Conservation (phyloP, 169 alveolate species). For the Fabrea salina region DNA sequence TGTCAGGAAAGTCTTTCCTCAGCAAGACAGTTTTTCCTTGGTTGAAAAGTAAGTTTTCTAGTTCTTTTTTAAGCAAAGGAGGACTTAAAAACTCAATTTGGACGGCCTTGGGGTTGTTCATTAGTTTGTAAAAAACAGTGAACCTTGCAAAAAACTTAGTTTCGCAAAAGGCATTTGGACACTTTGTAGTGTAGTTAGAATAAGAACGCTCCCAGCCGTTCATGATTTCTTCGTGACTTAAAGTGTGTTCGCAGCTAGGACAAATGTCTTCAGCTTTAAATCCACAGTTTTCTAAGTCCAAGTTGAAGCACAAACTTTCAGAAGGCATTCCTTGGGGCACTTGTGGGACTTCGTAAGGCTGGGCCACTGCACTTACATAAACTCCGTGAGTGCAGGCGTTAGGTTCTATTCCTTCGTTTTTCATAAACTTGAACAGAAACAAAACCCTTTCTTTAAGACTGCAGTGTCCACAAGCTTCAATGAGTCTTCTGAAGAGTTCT, state of each 20-base stretch:
- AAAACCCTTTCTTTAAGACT: conserved; percentile 46
- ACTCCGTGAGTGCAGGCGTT: conserved; percentile 55
- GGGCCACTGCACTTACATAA: conserved; percentile 43
- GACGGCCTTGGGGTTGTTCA: background rate
- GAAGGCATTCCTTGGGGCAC: background rate
- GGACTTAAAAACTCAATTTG: conserved; percentile 24
- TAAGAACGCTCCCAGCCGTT: conserved; percentile 29
- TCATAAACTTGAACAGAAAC: conserved; percentile 48
- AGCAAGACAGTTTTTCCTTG: conserved; percentile 7
- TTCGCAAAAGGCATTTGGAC: conserved; percentile 7
- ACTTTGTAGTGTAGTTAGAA: conserved; percentile 18
- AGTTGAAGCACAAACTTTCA: background rate
- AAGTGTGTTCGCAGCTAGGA: conserved; percentile 24
- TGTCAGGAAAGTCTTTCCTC: conserved; percentile 25
- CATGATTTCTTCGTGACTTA: conserved; percentile 31
- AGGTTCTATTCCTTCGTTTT: conserved; percentile 51
- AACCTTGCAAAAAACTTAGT: conserved; percentile 15
- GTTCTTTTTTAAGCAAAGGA: conserved; percentile 9
- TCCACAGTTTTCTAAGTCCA: background rate
- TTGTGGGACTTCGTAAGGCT: background rate
- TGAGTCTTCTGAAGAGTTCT: conserved; percentile 49
- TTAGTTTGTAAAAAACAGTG: conserved; percentile 1
- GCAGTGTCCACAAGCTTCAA: conserved; percentile 68
- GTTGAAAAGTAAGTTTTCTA: conserved; percentile 29
- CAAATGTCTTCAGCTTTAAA: conserved; percentile 6